A percentile compares a stretch with the other conserved stretches of the same genome.
phyloP scores from a whole-genome alignment of 1,139 yeast species.

The Hyphopichia fennica region DNA sequence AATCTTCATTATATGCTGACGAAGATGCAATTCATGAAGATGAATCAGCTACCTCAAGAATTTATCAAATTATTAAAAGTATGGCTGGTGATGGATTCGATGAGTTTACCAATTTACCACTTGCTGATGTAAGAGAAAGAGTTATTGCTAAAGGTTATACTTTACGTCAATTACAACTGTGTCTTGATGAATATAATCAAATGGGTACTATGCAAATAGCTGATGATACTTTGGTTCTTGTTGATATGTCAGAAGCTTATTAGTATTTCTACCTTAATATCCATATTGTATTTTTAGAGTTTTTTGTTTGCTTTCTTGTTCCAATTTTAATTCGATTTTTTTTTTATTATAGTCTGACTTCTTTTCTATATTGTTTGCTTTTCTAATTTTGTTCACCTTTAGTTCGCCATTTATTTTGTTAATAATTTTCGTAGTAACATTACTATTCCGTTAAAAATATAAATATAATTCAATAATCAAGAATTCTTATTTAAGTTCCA shows the following conservation, averaged over 20 bases:
- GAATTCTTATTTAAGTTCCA: too few relatives aligned
- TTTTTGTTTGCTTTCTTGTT: neutral
- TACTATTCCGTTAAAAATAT: too few relatives aligned
- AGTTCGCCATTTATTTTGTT: too few relatives aligned
- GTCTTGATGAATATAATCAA: conserved; percentile 63
- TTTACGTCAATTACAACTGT: conserved; percentile 70
- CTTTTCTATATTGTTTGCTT: neutral
- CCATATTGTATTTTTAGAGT: neutral
- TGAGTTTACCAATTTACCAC: conserved; percentile 44
- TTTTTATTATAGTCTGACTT: neutral
- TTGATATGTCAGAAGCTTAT: neutral
- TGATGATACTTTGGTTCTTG: neutral
- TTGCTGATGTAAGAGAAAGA: conserved; percentile 63
- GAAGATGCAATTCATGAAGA: conserved; percentile 52
- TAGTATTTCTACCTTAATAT: neutral
- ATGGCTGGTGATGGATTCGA: conserved; percentile 49
- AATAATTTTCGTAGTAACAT: too few relatives aligned
- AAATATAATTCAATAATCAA: too few relatives aligned
- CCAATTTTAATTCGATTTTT: neutral
- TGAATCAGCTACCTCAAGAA: conserved; percentile 53
- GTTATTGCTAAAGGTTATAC: conserved; percentile 84
- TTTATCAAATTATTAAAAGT: conserved; percentile 59
- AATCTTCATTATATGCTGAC: conserved; percentile 69
- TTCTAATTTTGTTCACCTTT: too few relatives aligned
- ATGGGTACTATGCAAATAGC: neutral